Conservation (phyloP, 2,329 filamentous ascomycete species). For the Monilinia polystroma region DNA sequence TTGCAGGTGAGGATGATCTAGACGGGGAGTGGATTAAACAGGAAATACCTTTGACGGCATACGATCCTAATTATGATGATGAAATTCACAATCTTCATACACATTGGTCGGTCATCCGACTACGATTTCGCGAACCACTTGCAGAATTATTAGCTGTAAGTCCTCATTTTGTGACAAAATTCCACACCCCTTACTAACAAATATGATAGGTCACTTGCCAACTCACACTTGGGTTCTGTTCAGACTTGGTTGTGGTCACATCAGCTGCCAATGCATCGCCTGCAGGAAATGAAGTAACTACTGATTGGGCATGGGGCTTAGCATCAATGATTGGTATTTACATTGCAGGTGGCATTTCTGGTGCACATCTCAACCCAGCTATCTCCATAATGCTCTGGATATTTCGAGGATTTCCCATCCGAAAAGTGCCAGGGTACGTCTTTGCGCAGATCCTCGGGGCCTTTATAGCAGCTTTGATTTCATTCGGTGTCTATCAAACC, state of each 20-base stretch:
- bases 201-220: conserved; percentile 37
- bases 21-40: conserved; percentile 29
- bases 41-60: conserved; percentile 29
- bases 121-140: conserved; percentile 50
- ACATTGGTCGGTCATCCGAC: conserved; percentile 48
- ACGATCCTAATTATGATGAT: conserved; percentile 31
- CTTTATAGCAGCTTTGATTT: conserved; percentile 49
- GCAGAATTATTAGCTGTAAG: conserved; percentile 52
- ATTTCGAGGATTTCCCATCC: conserved; percentile 53
- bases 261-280: conserved; percentile 26
- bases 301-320: conserved; percentile 52
- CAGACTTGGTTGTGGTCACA: conserved; percentile 46
- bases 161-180: not conserved
- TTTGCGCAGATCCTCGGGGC: conserved; percentile 53
- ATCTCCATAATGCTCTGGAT: conserved; percentile 48
- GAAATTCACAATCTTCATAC: conserved; percentile 37
- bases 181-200: not conserved
- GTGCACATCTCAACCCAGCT: conserved; percentile 48
- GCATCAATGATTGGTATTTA: conserved; percentile 53
- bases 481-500: conserved; percentile 46
- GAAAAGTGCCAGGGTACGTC: conserved; percentile 51
- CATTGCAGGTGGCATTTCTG: conserved; percentile 49
- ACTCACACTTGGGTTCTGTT: conserved; percentile 49
- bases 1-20: conserved; percentile 26
- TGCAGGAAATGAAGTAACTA: conserved; percentile 46